Evolutionary conservation across 305 asterid species (phyloP).

Genomic region (Solanum hybrid): DNA sequence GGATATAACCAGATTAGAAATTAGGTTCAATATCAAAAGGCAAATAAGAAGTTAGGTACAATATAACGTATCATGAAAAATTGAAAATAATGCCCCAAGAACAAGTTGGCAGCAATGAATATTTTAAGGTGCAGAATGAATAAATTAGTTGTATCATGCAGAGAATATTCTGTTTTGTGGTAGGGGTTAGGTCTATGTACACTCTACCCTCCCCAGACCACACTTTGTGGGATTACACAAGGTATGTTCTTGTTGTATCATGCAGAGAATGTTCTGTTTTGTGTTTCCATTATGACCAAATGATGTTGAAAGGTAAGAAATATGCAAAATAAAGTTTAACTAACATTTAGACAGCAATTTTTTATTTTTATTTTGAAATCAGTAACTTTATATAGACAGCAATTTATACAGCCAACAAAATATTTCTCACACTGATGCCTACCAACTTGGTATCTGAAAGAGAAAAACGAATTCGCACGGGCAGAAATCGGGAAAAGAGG

Average conservation of each 20-base stretch:
- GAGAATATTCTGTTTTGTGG: not conserved
- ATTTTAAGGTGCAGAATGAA: not conserved
- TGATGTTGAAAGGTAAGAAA: not conserved
- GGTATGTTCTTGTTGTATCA: not conserved
- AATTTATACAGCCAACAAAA: not conserved
- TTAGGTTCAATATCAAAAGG: not conserved
- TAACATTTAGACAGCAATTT: not conserved
- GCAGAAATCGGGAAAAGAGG: not conserved
- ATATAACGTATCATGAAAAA: not conserved
- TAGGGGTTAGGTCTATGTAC: not conserved
- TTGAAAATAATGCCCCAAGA: not conserved
- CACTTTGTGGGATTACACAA: not conserved
- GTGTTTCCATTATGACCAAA: not conserved
- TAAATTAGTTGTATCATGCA: not conserved
- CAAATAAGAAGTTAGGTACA: not conserved
- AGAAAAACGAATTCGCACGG: not conserved
- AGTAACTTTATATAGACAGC: not conserved
- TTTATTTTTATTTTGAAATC: not conserved
- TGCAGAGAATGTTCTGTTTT: not conserved
- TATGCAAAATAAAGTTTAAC: not conserved
- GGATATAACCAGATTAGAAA: not conserved
- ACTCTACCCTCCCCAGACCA: not conserved
- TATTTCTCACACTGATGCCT: not conserved
- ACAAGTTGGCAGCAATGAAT: not conserved
- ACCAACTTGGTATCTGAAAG: not conserved